Base-by-base conservation (phyloP, 768 basidiomycete genomes). In the Leccinum longicurvipes region DNA sequence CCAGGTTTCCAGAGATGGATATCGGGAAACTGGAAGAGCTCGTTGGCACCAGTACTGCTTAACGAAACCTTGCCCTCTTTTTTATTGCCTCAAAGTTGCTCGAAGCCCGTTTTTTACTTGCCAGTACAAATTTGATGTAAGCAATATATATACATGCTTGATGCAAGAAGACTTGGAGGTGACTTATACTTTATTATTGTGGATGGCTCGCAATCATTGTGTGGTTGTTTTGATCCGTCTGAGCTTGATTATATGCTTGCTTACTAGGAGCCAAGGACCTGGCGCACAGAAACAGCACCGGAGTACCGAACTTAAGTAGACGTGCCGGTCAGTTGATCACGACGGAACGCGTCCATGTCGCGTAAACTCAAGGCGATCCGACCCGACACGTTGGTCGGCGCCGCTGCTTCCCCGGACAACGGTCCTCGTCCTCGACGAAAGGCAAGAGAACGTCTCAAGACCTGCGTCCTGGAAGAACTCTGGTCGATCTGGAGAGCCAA, bases 401-500 rank as follows among this genome's bases (percentile, higher is more conserved):
- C 36, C 8, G 17, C 39, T n/a, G 2, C 44, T 19, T 14, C 51
- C 6, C 27, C 54, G 34, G 49, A 32, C 53, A 23, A 28, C 32
- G 28, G 32, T 5, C 11, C 32, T 21, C 62, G 54, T 24, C 56
- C 29, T 32, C 36, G 31, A 24, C 64, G 46, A 21, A 41, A 24
- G 6, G 24, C 12, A 12, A 56, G 50, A 44, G 64, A 66, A 19
- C 53, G 47, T 47, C 61, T 67, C 42, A 2, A 34, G 17, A n/a
- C 14, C 19, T 53, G 54, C 1, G 45, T 59, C 39, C 55, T 69
- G 19, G 28, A 53, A 41, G 69, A 70, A 17, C 71, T 70, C 23
- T 69, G 67, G 67, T 61, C 52, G 4, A 70, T 70, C 39, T 70
- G 71, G 69, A 61, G 31, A 39, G 48, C 56, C 8, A 48, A 73